Evolutionary conservation across 1,284 basidiomycete genomes (phyloP), one percentile per base, ranked within the genome.

Genomic region (Heterobasidion annosum): DNA sequence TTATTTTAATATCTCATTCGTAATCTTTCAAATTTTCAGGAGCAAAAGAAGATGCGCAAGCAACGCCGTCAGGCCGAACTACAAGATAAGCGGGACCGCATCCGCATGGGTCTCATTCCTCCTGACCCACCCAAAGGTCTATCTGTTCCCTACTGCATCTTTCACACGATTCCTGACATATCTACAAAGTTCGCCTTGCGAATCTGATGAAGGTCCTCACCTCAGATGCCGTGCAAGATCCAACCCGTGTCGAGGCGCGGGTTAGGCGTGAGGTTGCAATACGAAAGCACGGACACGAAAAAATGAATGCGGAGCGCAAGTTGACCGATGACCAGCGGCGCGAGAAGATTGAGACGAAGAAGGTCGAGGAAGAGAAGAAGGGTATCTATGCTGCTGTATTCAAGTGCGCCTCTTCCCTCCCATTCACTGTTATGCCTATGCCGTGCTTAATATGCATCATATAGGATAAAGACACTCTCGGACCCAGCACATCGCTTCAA

Each of bases 161-260:
- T 10, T 40, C 3, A 40, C 6, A 3, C n/a, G 2, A 10, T 12
- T 3, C 62, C 49, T 62, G 46, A 51, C 19, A 13, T 12, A 8
- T 4, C 50, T 52, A 48, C 59, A 6, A 64, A 93, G 96, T 99
- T 56, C 92, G 94, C 51, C 77, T 99, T 55, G 84, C 91, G 47
- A 99, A 99, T 70, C 73, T 99, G 66, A 98, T 99, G 95, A 94
- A 94, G 66, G 97, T 99, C 12, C 77, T 99, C 43, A 97, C 96
- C 0, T 92, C 92, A 9, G 95, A 98, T 66, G 95, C 94, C 0
- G 88, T 98, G 10, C 91, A 94, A 75, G 97, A 99, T 67, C 93
- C 97, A 1, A 99, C 97, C 1, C 89, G 95, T 60, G 92, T 99
- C 12, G 97, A 99, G 70, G 95, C 95, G 4, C 84, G 91, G 48